Evolutionary conservation across 2,329 filamentous ascomycete species (phyloP).

Genomic region (Domatiomyces globalis): DNA sequence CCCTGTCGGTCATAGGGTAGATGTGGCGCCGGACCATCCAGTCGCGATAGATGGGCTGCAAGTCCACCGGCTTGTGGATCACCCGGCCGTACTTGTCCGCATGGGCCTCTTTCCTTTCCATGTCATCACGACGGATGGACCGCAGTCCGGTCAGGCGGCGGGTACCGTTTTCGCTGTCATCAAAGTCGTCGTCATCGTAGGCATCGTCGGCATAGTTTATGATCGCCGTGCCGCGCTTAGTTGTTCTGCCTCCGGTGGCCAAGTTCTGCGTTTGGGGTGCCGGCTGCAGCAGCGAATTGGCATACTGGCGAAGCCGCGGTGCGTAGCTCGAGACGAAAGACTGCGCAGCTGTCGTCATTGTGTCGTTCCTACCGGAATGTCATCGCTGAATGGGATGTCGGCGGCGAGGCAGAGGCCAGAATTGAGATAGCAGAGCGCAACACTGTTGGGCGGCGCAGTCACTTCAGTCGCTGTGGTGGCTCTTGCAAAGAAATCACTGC

Average conservation of each 20-base stretch:
- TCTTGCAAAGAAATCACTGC: too few species aligned
- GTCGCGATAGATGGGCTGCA: constrained; percentile 85
- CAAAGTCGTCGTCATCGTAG: constrained; percentile 58
- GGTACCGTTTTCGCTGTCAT: constrained; percentile 49
- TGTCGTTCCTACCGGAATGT: background rate
- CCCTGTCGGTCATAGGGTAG: constrained; percentile 41
- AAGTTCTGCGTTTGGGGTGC: constrained; percentile 57
- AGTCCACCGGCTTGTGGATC: constrained; percentile 58
- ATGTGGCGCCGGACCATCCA: constrained; percentile 69
- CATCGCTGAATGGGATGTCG: background rate
- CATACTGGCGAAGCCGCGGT: constrained; percentile 75
- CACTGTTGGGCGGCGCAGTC: too few species aligned
- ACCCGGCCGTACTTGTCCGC: constrained; percentile 74
- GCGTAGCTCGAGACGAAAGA: constrained; percentile 86
- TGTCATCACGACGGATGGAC: constrained; percentile 66
- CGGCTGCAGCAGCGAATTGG: constrained; percentile 80
- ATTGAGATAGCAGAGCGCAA: too few species aligned
- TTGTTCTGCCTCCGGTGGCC: constrained; percentile 63
- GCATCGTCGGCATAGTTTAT: constrained; percentile 98
- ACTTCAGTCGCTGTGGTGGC: too few species aligned
- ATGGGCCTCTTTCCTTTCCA: constrained; percentile 48
- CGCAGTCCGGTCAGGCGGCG: constrained; percentile 64
- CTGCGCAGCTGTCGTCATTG: constrained; percentile 49
- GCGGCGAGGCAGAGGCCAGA: too few species aligned
- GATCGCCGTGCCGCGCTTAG: constrained; percentile 87